Percentiles rank a stretch among this genome's conserved stretches.
Evolutionary conservation across 352 stramenopile species (phyloP).

Genomic region (Phytophthora pinifolia): DNA sequence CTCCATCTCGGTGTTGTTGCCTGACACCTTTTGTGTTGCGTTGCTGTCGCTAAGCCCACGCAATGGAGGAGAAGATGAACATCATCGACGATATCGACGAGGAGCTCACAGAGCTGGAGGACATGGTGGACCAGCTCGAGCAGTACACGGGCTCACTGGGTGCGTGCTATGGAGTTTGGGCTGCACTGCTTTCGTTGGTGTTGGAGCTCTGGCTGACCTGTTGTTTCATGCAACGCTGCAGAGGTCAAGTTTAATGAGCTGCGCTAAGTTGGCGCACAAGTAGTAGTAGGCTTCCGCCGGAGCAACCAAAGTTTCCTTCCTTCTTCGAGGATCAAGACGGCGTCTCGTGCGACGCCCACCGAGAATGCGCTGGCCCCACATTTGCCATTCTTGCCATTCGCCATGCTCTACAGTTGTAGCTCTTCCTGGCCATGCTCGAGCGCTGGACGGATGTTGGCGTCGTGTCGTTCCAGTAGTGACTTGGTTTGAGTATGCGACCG

Average conservation of each 20-base stretch:
- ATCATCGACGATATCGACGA: constrained; percentile 84
- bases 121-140: constrained; percentile 88
- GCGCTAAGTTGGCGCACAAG: constrained; percentile 17
- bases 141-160: constrained; percentile 73
- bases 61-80: constrained; percentile 75
- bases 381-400: no score
- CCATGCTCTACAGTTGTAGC: no score
- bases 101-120: constrained; percentile 82
- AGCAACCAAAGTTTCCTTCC: no score
- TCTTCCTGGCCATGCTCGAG: constrained; percentile 8
- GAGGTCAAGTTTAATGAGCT: constrained; percentile 79
- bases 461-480: constrained; percentile 6
- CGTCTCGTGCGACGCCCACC: no score
- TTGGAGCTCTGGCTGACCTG: constrained; percentile 2
- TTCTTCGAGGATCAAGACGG: no score
- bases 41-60: constrained; percentile 28
- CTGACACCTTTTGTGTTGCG: background rate
- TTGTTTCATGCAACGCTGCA: constrained; percentile 17
- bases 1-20: background rate
- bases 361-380: no score
- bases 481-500: constrained; percentile 25
- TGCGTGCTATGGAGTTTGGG: constrained; percentile 17
- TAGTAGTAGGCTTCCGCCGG: no score
- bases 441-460: constrained; percentile 9
- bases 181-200: background rate